These are phyloP conservation scores for Candida golubevii DNA, from an alignment of 805 yeast genomes.

Conservation along the genomic window DNA sequence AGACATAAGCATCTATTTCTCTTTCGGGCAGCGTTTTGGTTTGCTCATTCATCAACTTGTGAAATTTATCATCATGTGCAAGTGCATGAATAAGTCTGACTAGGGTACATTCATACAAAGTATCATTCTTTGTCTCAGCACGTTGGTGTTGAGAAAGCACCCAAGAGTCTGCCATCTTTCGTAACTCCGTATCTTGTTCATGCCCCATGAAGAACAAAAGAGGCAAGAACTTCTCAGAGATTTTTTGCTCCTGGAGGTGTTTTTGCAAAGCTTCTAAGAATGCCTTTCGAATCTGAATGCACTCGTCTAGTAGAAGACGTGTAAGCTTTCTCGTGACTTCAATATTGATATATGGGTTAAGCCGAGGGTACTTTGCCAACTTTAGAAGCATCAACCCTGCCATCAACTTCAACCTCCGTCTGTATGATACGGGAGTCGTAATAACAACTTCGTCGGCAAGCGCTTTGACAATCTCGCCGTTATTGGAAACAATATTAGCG, in stretches of 20 bases:
- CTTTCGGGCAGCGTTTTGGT: constrained; percentile 10
- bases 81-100: constrained; percentile 65
- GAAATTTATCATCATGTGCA: constrained; percentile 70
- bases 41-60: constrained; percentile 33
- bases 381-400: constrained; percentile 68
- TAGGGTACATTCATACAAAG: constrained; percentile 61
- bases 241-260: constrained; percentile 44
- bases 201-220: constrained; percentile 69
- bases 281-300: constrained; percentile 48
- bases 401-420: constrained; percentile 56
- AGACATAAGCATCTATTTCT: constrained; percentile 42
- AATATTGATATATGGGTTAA: constrained; percentile 51
- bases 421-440: constrained; percentile 59
- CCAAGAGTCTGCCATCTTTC: constrained; percentile 61
- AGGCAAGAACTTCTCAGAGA: constrained; percentile 66
- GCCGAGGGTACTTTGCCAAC: constrained; percentile 52
- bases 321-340: constrained; percentile 49
- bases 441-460: constrained; percentile 40
- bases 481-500: constrained; percentile 61
- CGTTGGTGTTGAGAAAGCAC: constrained; percentile 52
- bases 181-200: constrained; percentile 59
- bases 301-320: constrained; percentile 64
- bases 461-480: constrained; percentile 66
- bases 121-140: constrained; percentile 29
- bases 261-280: constrained; percentile 51